These are phyloP conservation scores for Leccinum boreale DNA, from an alignment of 768 basidiomycete species.

Conservation along the genomic window DNA sequence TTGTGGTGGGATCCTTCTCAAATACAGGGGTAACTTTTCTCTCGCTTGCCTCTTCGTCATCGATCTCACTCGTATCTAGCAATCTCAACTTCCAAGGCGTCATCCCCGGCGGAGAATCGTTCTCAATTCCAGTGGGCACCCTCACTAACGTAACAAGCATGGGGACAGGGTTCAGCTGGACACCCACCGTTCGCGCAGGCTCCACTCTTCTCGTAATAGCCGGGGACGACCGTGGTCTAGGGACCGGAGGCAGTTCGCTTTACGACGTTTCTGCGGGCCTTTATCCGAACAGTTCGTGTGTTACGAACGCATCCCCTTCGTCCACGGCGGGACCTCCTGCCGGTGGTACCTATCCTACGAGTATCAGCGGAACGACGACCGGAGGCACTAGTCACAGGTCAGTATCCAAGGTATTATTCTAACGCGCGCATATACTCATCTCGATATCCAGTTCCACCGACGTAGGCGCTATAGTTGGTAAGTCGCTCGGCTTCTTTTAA, in stretches of 20 bases:
- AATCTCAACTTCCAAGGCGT: constrained; percentile 63
- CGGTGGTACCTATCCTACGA: constrained; percentile 68
- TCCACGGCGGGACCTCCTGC: constrained; percentile 77
- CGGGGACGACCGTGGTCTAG: constrained; percentile 64
- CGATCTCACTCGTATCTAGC: constrained; percentile 30
- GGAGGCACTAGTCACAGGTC: constrained; percentile 24
- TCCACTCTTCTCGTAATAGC: constrained; percentile 65
- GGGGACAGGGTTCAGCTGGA: constrained; percentile 72
- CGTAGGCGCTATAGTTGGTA: constrained; percentile 51
- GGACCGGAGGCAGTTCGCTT: constrained; percentile 61
- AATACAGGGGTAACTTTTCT: constrained; percentile 49
- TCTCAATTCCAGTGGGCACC: constrained; percentile 51
- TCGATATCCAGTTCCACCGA: constrained; percentile 32
- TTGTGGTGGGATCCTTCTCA: constrained; percentile 59
- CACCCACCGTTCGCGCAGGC: constrained; percentile 57
- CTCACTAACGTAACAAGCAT: constrained; percentile 41
- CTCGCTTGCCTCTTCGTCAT: background rate
- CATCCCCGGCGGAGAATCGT: constrained; percentile 79
- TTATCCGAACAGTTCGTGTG: constrained; percentile 49
- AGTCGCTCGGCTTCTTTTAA: constrained; percentile 3
- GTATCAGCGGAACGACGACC: constrained; percentile 33
- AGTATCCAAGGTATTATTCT: constrained; percentile 5
- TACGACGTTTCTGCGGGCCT: constrained; percentile 54
- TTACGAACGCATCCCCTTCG: constrained; percentile 61
- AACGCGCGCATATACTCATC: background rate